Evolutionary conservation across 371 early-diverging fungal genomes (phyloP).

Genomic region (Haplosporangium sp.): DNA sequence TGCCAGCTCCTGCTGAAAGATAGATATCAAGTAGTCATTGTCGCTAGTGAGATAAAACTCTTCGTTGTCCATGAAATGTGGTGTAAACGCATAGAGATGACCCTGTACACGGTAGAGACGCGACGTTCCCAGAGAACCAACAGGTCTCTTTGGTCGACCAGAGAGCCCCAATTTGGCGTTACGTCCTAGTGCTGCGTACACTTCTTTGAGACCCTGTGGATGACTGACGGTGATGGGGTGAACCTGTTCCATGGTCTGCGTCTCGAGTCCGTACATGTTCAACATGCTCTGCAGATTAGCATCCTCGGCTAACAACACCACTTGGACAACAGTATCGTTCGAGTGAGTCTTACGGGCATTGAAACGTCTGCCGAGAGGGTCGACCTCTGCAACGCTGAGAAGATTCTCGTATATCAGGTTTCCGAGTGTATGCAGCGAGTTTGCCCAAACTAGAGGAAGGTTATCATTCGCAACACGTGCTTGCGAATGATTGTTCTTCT

Average conservation of each 20-base stretch:
- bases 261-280: conserved; percentile 82
- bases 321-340: conserved; percentile 76
- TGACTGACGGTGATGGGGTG: conserved; percentile 79
- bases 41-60: conserved; percentile 89
- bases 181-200: conserved; percentile 78
- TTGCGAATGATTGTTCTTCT: conserved; percentile 77
- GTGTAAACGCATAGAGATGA: conserved; percentile 85
- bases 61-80: conserved; percentile 90
- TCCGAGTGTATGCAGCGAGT: conserved; percentile 85
- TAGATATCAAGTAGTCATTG: conserved; percentile 80
- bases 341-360: conserved; percentile 59
- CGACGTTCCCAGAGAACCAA: conserved; percentile 83
- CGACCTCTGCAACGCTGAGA: conserved; percentile 82
- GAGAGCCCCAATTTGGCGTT: conserved; percentile 83
- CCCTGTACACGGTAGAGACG: conserved; percentile 88
- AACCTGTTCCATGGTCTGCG: conserved; percentile 77
- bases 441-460: conserved; percentile 92
- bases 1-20: conserved; percentile 82
- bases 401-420: conserved; percentile 82
- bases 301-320: conserved; percentile 84
- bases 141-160: conserved; percentile 81
- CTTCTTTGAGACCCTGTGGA: conserved; percentile 85
- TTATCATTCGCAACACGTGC: conserved; percentile 88
- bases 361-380: conserved; percentile 87
- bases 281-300: conserved; percentile 76